A percentile compares a stretch with the other conserved stretches of the same genome.
Evolutionary conservation across 2,329 filamentous ascomycete genomes (phyloP).

Genomic region (Pezicula rhizophila): DNA sequence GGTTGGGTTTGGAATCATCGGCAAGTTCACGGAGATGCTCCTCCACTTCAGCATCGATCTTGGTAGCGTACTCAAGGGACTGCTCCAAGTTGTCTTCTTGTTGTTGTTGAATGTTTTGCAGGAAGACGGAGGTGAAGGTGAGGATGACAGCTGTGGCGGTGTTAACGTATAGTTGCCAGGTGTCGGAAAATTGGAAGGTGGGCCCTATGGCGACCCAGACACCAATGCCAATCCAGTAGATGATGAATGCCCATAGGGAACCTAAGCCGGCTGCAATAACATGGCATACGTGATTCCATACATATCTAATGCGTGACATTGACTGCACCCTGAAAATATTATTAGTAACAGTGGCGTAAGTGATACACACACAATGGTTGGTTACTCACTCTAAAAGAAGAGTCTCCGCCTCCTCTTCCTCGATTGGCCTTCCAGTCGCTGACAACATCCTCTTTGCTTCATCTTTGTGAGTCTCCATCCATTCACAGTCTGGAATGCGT

Average conservation of each 20-base stretch:
- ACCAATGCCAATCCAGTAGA: slow-evolving; percentile 31
- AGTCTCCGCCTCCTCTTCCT: slow-evolving; percentile 9
- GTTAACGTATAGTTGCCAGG: slow-evolving; percentile 38
- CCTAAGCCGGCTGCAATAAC: slow-evolving; percentile 22
- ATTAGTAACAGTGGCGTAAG: too few relatives aligned
- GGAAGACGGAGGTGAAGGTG: slow-evolving; percentile 33
- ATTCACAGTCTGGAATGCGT: slow-evolving; percentile 19
- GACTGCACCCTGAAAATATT: neutral
- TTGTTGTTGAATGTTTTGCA: slow-evolving; percentile 33
- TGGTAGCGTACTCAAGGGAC: slow-evolving; percentile 29
- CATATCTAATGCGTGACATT: slow-evolving; percentile 5
- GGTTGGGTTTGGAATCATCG: slow-evolving; percentile 28
- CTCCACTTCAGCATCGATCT: slow-evolving; percentile 31
- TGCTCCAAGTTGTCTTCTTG: slow-evolving; percentile 28
- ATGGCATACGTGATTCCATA: slow-evolving; percentile 11
- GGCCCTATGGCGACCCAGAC: slow-evolving; percentile 30
- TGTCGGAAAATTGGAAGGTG: slow-evolving; percentile 25
- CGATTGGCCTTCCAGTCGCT: slow-evolving; percentile 24
- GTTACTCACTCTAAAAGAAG: slow-evolving; percentile 7
- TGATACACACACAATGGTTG: too few relatives aligned
- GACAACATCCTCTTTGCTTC: slow-evolving; percentile 25
- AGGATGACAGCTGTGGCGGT: slow-evolving; percentile 37
- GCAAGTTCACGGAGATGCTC: slow-evolving; percentile 29
- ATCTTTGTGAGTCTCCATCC: slow-evolving; percentile 17
- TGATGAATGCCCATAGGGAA: slow-evolving; percentile 24